These are phyloP conservation scores for Catunica adiposa DNA, from an alignment of 2,329 filamentous ascomycete species.

Conservation along the genomic window DNA sequence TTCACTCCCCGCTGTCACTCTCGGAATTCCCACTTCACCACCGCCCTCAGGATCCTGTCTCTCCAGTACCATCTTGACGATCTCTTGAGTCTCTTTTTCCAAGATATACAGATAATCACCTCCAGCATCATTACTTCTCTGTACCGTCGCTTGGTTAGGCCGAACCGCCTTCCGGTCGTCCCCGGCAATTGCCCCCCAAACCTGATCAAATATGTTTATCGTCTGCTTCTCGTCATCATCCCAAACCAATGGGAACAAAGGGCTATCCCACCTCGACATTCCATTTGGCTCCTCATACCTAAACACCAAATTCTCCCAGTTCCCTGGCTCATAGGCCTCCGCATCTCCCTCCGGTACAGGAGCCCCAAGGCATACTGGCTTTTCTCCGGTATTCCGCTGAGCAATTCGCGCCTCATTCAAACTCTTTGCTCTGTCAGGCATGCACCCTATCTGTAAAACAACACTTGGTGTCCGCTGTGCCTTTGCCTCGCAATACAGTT, in stretches of 20 bases:
- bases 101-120: slow-evolving; percentile 66
- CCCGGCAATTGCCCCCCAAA: slow-evolving; percentile 61
- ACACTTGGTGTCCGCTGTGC: slow-evolving; percentile 60
- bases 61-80: slow-evolving; percentile 53
- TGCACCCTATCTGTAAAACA: slow-evolving; percentile 49
- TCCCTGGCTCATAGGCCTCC: slow-evolving; percentile 35
- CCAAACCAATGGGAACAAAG: slow-evolving; percentile 63
- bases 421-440: slow-evolving; percentile 32
- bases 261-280: slow-evolving; percentile 72
- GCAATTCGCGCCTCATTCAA: slow-evolving; percentile 45
- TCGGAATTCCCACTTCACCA: slow-evolving; percentile 34
- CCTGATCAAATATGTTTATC: slow-evolving; percentile 38
- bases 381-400: neutral
- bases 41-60: slow-evolving; percentile 55
- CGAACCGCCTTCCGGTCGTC: slow-evolving; percentile 45
- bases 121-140: slow-evolving; percentile 43
- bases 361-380: neutral
- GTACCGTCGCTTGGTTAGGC: slow-evolving; percentile 61
- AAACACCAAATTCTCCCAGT: slow-evolving; percentile 67
- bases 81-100: slow-evolving; percentile 61
- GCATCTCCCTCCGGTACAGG: slow-evolving; percentile 17
- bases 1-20: slow-evolving; percentile 23
- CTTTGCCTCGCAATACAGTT: slow-evolving; percentile 73
- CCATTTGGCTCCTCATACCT: slow-evolving; percentile 75
- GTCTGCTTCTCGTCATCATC: slow-evolving; percentile 52